Evolutionary conservation across 1,284 basidiomycete genomes (phyloP), one percentile per base, ranked within the genome.

Genomic region (Ceratobasidium sp.): DNA sequence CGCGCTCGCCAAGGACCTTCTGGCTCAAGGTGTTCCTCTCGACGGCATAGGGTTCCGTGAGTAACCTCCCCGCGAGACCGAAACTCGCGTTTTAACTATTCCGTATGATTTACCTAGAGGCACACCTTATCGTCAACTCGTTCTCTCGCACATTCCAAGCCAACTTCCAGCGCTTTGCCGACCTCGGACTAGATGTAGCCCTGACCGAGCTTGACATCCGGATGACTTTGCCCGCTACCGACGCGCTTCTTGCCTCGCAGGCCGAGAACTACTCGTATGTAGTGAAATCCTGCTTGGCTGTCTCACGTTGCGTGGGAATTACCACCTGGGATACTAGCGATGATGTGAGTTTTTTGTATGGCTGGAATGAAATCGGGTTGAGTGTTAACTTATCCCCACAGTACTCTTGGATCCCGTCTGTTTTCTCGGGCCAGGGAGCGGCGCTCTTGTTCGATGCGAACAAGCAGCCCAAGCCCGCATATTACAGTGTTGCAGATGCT

Each of bases 151-250:
- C 61, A 2, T 79, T 88, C 63, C 78, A 80, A 41, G 79, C 83
- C n/a, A 85, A 85, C 76, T 81, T 88, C 77, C 78, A 84, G 65
- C 80, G 81, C 46, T 84, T 88, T 81, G 82, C 84, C 19, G 83
- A 81, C 34, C 83, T 87, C 31, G 86, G 88, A 43, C 81, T 88
- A 71, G 87, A 88, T 71, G 83, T 88, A 43, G 86, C 87, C 19
- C 83, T 88, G 77, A 76, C 66, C 5, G 75, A 69, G 51, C 62
- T 77, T 19, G 75, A 69, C 39, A 74, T 77, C 48, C 72, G 75
- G 34, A 87, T 87, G 81, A 81, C 82, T 31, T 82, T 86, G 39
- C 86, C 87, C 27, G 82, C 81, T 16, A 87, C 86, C 0, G 78
- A 80, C 0, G 85, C 83, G 1, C 79, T 85, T 63, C 80, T 87